Evolutionary conservation across 1,139 yeast genomes (phyloP).

Genomic region (Magnusiomyces paraingens): DNA sequence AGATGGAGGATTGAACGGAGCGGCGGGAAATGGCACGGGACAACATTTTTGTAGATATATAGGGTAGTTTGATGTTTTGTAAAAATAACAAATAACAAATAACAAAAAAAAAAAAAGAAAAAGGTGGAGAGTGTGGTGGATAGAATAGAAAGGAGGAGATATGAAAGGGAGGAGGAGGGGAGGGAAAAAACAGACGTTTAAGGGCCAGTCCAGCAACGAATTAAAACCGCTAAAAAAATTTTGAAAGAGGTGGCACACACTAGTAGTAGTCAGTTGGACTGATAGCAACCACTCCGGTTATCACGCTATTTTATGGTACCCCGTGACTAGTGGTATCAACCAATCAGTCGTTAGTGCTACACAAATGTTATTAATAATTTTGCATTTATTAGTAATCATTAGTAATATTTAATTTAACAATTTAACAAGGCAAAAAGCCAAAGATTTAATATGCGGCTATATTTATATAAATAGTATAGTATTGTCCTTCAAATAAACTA

Average conservation of each 20-base stretch:
- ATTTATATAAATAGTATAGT: no score
- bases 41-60: background rate
- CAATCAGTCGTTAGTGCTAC: no score
- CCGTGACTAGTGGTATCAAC: no score
- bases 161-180: background rate
- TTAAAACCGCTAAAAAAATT: background rate
- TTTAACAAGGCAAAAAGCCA: no score
- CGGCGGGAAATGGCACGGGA: slow-evolving; percentile 2
- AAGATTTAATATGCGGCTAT: no score
- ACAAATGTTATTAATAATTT: no score
- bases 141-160: background rate
- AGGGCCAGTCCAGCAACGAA: background rate
- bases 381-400: no score
- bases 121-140: no score
- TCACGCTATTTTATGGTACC: background rate
- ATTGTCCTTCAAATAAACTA: no score
- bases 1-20: slow-evolving; percentile 7
- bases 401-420: no score
- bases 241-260: no score
- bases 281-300: background rate
- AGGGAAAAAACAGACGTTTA: background rate
- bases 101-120: no score
- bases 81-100: background rate
- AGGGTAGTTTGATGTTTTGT: background rate
- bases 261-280: background rate